Conservation (phyloP, 2,329 filamentous ascomycete genomes). For the Thermochaetoides dissita region DNA sequence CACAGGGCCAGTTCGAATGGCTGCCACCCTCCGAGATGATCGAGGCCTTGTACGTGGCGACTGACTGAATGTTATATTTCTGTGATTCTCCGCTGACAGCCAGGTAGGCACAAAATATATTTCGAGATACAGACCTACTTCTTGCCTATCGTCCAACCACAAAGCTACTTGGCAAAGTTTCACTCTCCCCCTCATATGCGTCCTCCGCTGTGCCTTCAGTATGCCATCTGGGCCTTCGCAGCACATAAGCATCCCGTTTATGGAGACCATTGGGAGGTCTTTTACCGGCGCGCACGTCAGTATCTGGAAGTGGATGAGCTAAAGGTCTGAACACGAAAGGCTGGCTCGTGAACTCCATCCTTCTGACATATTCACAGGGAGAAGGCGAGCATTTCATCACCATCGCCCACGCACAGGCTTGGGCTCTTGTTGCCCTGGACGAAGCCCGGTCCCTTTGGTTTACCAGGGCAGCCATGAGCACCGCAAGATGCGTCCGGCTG, state of each 20-base stretch:
- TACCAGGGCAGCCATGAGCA: conserved; percentile 71
- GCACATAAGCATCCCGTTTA: conserved; percentile 62
- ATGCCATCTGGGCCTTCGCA: conserved; percentile 77
- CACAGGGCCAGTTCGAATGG: conserved; percentile 67
- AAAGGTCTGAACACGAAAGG: conserved; percentile 33
- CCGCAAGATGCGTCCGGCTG: conserved; percentile 55
- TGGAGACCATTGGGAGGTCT: conserved; percentile 54
- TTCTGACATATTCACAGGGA: conserved; percentile 29
- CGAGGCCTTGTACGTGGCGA: conserved; percentile 58
- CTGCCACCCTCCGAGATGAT: conserved; percentile 66
- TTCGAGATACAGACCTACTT: conserved; percentile 62
- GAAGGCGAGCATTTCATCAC: conserved; percentile 69
- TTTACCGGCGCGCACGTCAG: conserved; percentile 69
- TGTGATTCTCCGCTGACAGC: not conserved
- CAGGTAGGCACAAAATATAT: conserved; percentile 52
- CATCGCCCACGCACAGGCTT: conserved; percentile 67
- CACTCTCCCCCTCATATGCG: conserved; percentile 58
- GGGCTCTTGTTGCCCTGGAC: conserved; percentile 59
- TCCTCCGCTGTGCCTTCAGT: conserved; percentile 70
- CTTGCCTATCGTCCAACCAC: conserved; percentile 64
- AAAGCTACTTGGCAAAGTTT: conserved; percentile 60
- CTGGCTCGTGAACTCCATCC: not conserved
- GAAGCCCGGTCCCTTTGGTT: conserved; percentile 81
- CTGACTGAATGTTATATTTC: not conserved
- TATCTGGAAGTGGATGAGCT: conserved; percentile 78